Evolutionary conservation across 2,329 filamentous ascomycete genomes (phyloP), one percentile per base, ranked within the genome.

Genomic region (Alternaria infectoria): DNA sequence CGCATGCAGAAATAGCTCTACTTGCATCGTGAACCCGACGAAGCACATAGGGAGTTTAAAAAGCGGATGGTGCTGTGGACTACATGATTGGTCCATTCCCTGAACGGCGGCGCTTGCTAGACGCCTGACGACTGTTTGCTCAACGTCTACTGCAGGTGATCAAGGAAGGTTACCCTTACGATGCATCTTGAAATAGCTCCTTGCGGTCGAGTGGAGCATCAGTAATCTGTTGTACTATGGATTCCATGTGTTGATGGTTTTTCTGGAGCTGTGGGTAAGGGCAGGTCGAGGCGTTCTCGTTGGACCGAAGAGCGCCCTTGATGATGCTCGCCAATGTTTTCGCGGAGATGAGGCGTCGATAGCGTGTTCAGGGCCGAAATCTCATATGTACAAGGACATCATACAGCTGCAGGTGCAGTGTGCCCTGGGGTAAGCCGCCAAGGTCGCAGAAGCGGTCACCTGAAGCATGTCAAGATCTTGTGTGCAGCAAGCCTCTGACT

Each of bases 401-500:
- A 23, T 44, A 50, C 36, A 26, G 17, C 46, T 57, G 58, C 51
- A 54, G 45, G 17, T 26, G 30, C 21, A 28, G 26, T 45, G 47
- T 25, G 43, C 25, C 44, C 51, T 36, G 25, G 30, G 40, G 36
- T 40, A 43, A 49, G 13, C 28, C 21, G 65, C 65, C 66, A 66
- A 66, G 50, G 56, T 54, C 43, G 52, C 52, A 52, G 52, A 63
- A 57, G 44, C 46, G 61, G 64, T 50, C 61, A 54, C 47, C 30
- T 44, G 32, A 54, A 62, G 47, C 60, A 44, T 40, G 25, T 58
- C 56, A 30, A 57, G 57, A 54, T 61, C 61, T 68, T 65, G 54
- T 57, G 50, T 54, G 56, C 59, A 62, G 59, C 63, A 71, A 68
- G 67, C 67, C 54, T 60, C 63, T 23, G 25, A 55, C 54, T 54